These are phyloP conservation scores for Capronia coronata DNA, from an alignment of 2,329 filamentous ascomycete species.

Conservation along the genomic window DNA sequence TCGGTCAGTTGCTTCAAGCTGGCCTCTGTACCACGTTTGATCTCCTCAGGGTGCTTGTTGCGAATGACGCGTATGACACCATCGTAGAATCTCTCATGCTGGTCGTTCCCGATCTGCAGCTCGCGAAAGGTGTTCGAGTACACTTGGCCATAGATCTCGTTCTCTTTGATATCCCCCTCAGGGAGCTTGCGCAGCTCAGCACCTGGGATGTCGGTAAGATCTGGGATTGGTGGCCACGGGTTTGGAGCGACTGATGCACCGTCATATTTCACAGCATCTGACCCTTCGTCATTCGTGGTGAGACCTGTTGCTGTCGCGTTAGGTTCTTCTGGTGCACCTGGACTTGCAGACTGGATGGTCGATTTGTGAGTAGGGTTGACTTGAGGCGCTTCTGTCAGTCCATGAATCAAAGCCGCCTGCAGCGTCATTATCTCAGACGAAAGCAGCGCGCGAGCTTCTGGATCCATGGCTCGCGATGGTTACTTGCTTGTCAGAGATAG, in stretches of 20 bases:
- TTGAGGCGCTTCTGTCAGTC: too few species aligned
- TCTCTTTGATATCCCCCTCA: neutral
- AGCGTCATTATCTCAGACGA: too few species aligned
- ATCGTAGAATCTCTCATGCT: conserved; percentile 17
- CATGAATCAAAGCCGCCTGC: too few species aligned
- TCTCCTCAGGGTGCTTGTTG: conserved; percentile 12
- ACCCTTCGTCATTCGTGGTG: too few species aligned
- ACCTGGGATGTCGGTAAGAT: conserved; percentile 6
- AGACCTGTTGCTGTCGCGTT: too few species aligned
- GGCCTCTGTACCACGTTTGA: conserved; percentile 11
- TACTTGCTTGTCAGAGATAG: too few species aligned
- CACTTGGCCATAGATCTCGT: conserved; percentile 8
- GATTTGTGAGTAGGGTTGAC: too few species aligned
- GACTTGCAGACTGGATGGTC: too few species aligned
- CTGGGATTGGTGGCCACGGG: neutral
- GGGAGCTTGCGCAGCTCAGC: conserved; percentile 12
- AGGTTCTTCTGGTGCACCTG: too few species aligned
- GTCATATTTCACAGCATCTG: too few species aligned
- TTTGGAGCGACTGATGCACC: neutral
- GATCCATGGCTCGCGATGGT: too few species aligned
- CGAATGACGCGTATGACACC: conserved; percentile 16
- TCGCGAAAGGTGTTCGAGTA: conserved; percentile 15
- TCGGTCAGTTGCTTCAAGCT: conserved; percentile 10
- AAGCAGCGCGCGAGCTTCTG: too few species aligned
- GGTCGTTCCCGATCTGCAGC: conserved; percentile 21